Conservation (phyloP, 495 filamentous ascomycete species). For the Neurospora sp. region DNA sequence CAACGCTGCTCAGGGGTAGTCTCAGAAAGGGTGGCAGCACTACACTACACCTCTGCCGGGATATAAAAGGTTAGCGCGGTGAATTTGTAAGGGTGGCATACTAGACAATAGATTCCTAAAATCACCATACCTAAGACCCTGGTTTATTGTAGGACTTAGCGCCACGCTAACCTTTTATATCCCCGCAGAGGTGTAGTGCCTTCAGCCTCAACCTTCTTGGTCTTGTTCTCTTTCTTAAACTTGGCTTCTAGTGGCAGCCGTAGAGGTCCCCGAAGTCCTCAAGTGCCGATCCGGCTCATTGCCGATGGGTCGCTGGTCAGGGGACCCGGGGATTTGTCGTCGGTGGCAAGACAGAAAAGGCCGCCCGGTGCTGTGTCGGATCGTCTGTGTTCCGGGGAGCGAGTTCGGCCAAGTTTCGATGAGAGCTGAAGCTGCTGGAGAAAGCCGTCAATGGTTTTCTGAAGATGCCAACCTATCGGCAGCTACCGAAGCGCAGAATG, state of each 20-base stretch:
- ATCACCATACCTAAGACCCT: too few relatives aligned
- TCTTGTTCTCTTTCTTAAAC: slow-evolving; percentile 90
- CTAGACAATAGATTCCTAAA: too few relatives aligned
- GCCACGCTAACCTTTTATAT: too few relatives aligned
- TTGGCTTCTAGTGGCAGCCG: slow-evolving; percentile 54
- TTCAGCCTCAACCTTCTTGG: slow-evolving; percentile 80
- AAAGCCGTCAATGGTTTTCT: neutral
- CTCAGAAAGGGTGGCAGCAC: neutral
- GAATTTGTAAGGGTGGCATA: too few relatives aligned
- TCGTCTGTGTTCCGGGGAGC: neutral
- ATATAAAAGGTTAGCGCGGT: too few relatives aligned
- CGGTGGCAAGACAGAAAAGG: neutral
- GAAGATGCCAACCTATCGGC: neutral
- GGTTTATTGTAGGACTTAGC: too few relatives aligned
- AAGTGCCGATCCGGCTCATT: neutral
- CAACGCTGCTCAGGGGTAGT: neutral
- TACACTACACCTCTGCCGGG: too few relatives aligned
- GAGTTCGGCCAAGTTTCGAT: neutral
- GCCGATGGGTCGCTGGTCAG: neutral
- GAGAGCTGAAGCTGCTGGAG: neutral
- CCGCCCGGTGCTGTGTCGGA: neutral
- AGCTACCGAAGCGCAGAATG: neutral
- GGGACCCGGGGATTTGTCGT: neutral
- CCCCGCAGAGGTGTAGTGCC: too few relatives aligned
- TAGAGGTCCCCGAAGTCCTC: neutral